phyloP scores from a whole-genome alignment of 1,139 yeast species.

The Yamadazyma diospyri region DNA sequence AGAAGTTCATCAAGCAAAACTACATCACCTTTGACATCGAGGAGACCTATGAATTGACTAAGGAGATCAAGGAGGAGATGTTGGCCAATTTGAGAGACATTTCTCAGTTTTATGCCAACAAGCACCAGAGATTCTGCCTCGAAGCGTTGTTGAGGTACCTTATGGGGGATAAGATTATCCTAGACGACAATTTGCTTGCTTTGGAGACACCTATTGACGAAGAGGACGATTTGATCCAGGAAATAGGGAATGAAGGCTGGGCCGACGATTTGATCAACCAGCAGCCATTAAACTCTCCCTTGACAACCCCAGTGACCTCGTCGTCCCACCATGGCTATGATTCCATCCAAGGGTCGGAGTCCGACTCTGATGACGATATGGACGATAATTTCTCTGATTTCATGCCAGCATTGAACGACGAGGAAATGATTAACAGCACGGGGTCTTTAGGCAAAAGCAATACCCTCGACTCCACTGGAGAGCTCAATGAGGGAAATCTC shows the following conservation, averaged over 20 bases:
- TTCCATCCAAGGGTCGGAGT: conserved; percentile 2
- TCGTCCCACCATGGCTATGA: neutral
- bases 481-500: conserved; percentile 12
- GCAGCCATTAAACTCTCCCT: conserved; percentile 22
- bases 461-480: conserved; percentile 13
- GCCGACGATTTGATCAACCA: conserved; percentile 42
- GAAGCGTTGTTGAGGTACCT: conserved; percentile 77
- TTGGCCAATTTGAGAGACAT: conserved; percentile 51
- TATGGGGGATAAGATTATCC: conserved; percentile 73
- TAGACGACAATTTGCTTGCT: conserved; percentile 35
- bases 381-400: conserved; percentile 32
- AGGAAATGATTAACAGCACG: conserved; percentile 20
- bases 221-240: conserved; percentile 19
- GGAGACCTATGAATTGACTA: conserved; percentile 66
- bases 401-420: conserved; percentile 28
- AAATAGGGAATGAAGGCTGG: conserved; percentile 44
- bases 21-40: conserved; percentile 59
- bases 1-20: conserved; percentile 23
- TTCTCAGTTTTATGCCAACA: conserved; percentile 52
- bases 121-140: conserved; percentile 60
- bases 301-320: conserved; percentile 1
- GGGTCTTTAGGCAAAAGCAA: conserved; percentile 16
- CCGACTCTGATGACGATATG: conserved; percentile 24
- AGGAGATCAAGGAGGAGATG: conserved; percentile 48
- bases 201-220: conserved; percentile 22